These are phyloP conservation scores for Boletales sp. DNA, from an alignment of 768 basidiomycete species.

Conservation along the genomic window DNA sequence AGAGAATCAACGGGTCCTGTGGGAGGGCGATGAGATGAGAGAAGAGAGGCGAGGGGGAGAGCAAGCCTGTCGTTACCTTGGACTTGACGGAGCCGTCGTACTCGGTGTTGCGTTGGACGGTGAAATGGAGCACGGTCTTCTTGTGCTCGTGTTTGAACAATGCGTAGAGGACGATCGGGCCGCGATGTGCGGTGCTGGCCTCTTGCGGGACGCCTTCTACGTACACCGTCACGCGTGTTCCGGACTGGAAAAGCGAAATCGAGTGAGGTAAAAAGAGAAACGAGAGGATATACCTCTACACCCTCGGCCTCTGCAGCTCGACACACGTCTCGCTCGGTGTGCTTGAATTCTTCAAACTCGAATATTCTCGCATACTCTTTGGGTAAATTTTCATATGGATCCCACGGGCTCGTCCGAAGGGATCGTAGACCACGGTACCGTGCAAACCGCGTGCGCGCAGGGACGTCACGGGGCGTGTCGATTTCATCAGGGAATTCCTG, in stretches of 20 bases:
- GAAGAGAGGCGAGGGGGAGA: too few relatives aligned
- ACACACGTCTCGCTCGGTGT: constrained; percentile 71
- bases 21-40: too few relatives aligned
- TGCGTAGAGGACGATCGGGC: constrained; percentile 69
- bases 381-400: constrained; percentile 93
- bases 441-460: constrained; percentile 82
- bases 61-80: constrained; percentile 51
- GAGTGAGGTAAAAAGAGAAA: background rate
- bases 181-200: constrained; percentile 34
- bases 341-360: constrained; percentile 92
- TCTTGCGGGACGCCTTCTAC: constrained; percentile 72
- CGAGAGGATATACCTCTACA: constrained; percentile 55
- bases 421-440: constrained; percentile 88
- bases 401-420: constrained; percentile 96
- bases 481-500: constrained; percentile 93
- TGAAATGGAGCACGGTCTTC: constrained; percentile 86
- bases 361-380: constrained; percentile 93
- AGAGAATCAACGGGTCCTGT: constrained; percentile 85
- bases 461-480: constrained; percentile 84
- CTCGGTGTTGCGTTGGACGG: constrained; percentile 93
- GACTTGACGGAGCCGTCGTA: constrained; percentile 85
- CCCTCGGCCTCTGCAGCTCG: constrained; percentile 64
- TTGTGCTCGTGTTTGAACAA: constrained; percentile 96
- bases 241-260: constrained; percentile 49
- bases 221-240: constrained; percentile 73